Evolutionary conservation across 306 rosid genomes (phyloP).

Genomic region (Boehmeria nivea): DNA sequence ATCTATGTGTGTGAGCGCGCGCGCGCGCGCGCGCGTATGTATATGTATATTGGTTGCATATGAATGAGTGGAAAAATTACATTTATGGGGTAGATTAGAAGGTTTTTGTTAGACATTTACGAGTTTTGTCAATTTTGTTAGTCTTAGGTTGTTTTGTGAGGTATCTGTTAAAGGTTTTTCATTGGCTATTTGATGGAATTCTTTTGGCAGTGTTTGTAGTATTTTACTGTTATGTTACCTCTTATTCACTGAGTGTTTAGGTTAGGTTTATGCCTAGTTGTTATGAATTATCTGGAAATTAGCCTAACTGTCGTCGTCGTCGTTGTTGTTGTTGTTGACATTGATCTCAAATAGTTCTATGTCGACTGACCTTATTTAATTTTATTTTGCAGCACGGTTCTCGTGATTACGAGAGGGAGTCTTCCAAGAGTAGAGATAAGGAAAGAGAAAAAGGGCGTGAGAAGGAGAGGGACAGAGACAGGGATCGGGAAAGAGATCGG

Average conservation of each 20-base stretch:
- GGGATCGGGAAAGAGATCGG: slow-evolving; percentile 30
- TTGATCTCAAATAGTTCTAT: too few relatives aligned
- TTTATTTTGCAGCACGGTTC: slow-evolving; percentile 61
- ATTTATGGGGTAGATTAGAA: too few relatives aligned
- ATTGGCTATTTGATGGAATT: too few relatives aligned
- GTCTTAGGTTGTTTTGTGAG: background rate
- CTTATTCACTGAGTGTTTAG: background rate
- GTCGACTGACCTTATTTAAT: background rate
- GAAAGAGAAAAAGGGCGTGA: slow-evolving; percentile 72
- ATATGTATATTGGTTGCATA: too few relatives aligned
- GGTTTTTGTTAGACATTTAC: background rate
- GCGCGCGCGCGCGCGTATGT: too few relatives aligned
- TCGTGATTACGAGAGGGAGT: slow-evolving; percentile 77
- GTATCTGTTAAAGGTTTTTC: too few relatives aligned
- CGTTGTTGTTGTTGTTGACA: too few relatives aligned
- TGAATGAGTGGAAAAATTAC: too few relatives aligned
- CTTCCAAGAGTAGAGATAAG: slow-evolving; percentile 86
- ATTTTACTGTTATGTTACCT: background rate
- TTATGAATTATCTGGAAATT: too few relatives aligned
- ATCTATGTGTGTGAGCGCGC: too few relatives aligned
- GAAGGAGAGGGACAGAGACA: slow-evolving; percentile 34
- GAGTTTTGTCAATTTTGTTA: background rate
- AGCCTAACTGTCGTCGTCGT: too few relatives aligned
- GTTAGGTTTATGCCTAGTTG: too few relatives aligned
- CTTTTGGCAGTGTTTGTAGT: background rate